Base-by-base conservation (phyloP, 2,329 filamentous ascomycete genomes). In the Monosporascus sp. region DNA sequence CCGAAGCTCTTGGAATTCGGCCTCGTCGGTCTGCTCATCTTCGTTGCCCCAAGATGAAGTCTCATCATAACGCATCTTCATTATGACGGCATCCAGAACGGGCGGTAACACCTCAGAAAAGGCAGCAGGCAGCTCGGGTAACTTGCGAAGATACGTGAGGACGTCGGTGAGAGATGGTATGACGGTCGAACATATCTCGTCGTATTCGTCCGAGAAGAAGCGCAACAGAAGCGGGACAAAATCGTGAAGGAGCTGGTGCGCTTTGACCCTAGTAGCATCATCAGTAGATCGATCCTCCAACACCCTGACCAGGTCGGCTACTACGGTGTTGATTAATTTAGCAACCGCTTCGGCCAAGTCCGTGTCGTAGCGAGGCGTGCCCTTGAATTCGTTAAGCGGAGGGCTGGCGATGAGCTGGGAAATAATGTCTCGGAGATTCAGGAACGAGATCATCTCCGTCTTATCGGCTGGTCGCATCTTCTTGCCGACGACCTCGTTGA, bases 61-160 rank as follows among this genome's bases (percentile, higher is more conserved):
- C 67, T 97, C 93, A 63, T 99, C 94, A 66, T 96, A 97, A 66
- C 93, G 87, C 91, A 97, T 97, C 74, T 99, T 99, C 52, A 83
- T 79, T 54, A 99, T 88, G 62, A 97, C 93, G 51, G 91, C 90
- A 68, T 96, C 90, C 53, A 99, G 76, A 50, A 97, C 91, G 5
- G 90, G 89, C 25, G 89, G 83, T 14, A 99, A 79, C 81, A 96
- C 94, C 49, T 83, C 79, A n/a, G 83, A 78, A 69, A 96, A 94
- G 51, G 88, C 82, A 47, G 80, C 73, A 18, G 88, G 85, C n/a
- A 95, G 77, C 20, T 83, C 78, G 14, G 86, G 81, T 38, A 91
- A 77, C 70, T 92, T 96, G 53, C 94, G 87, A 59, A 97, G 81
- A 68, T 96, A 93, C 27, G 90, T 91, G 55, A 99, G 81, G 48